A percentile compares a stretch with the other conserved stretches of the same genome.
phyloP scores from a whole-genome alignment of 2,329 filamentous ascomycete genomes.

The Fusarium temperatum region DNA sequence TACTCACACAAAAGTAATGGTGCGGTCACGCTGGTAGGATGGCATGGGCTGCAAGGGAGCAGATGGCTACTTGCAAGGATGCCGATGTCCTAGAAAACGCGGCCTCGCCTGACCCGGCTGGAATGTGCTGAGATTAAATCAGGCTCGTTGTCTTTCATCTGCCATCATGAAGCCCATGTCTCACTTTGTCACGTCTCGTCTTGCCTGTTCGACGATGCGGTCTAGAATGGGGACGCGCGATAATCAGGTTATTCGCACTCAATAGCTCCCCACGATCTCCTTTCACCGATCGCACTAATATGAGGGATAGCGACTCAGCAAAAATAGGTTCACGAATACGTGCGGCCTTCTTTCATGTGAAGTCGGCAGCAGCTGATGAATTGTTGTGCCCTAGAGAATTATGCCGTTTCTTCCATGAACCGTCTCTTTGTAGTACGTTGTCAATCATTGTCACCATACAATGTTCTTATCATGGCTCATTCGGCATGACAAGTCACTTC shows the following conservation, averaged over 20 bases:
- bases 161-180: slow-evolving; percentile 15
- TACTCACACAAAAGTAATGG: neutral
- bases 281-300: neutral
- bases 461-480: slow-evolving; percentile 8
- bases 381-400: neutral
- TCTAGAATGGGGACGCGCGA: slow-evolving; percentile 27
- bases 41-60: slow-evolving; percentile 26
- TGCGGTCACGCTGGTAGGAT: slow-evolving; percentile 3
- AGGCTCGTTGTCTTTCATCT: slow-evolving; percentile 7
- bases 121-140: slow-evolving; percentile 28
- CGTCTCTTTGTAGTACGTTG: neutral
- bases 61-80: slow-evolving; percentile 13
- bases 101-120: neutral
- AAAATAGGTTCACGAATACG: slow-evolving; percentile 9
- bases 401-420: neutral
- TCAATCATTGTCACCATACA: neutral
- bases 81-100: slow-evolving; percentile 1
- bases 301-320: neutral
- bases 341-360: neutral
- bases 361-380: neutral
- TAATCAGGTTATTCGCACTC: slow-evolving; percentile 18
- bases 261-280: slow-evolving; percentile 19
- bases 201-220: slow-evolving; percentile 9
- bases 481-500: slow-evolving; percentile 11
- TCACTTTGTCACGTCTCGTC: slow-evolving; percentile 23